A percentile compares a stretch with the other conserved stretches of the same genome.
These are phyloP conservation scores for Amylostereum chailletii DNA, from an alignment of 1,284 basidiomycete genomes.

Conservation along the genomic window DNA sequence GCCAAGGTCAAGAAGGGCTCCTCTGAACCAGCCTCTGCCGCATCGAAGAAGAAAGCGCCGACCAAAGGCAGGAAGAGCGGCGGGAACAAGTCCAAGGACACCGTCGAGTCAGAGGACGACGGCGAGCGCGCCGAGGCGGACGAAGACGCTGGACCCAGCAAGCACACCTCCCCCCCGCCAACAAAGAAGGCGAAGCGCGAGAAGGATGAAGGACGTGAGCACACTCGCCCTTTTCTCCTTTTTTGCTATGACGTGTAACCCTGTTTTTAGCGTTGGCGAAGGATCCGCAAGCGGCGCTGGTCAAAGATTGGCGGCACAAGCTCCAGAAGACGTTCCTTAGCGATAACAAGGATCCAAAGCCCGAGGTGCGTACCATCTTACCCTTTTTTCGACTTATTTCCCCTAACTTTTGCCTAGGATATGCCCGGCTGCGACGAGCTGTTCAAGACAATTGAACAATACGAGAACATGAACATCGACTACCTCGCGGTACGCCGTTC, in stretches of 20 bases:
- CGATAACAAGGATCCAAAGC: slow-evolving; percentile 45
- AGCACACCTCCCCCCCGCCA: slow-evolving; percentile 47
- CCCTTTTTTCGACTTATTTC: slow-evolving; percentile 4
- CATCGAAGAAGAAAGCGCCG: slow-evolving; percentile 29
- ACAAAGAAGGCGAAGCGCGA: slow-evolving; percentile 61
- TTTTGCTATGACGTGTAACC: slow-evolving; percentile 5
- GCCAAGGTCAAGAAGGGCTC: slow-evolving; percentile 56
- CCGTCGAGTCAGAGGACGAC: slow-evolving; percentile 71
- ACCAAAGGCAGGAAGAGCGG: slow-evolving; percentile 46
- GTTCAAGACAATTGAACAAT: slow-evolving; percentile 79
- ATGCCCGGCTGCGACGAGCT: slow-evolving; percentile 72
- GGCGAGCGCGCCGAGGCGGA: slow-evolving; percentile 33
- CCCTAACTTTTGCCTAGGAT: slow-evolving; percentile 38
- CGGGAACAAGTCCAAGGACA: slow-evolving; percentile 51
- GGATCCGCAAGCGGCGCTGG: slow-evolving; percentile 69
- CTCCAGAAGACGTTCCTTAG: slow-evolving; percentile 85
- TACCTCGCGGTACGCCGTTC: slow-evolving; percentile 59
- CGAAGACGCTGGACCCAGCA: slow-evolving; percentile 43
- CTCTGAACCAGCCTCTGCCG: slow-evolving; percentile 26
- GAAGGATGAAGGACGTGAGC: slow-evolving; percentile 49
- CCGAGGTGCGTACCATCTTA: slow-evolving; percentile 34
- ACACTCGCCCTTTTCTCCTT: slow-evolving; percentile 7
- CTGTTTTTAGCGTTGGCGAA: slow-evolving; percentile 30
- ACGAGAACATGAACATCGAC: slow-evolving; percentile 76
- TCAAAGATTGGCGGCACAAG: slow-evolving; percentile 85